Conservation (phyloP, 768 basidiomycete genomes). For the Leccinellum rugosiceps region DNA sequence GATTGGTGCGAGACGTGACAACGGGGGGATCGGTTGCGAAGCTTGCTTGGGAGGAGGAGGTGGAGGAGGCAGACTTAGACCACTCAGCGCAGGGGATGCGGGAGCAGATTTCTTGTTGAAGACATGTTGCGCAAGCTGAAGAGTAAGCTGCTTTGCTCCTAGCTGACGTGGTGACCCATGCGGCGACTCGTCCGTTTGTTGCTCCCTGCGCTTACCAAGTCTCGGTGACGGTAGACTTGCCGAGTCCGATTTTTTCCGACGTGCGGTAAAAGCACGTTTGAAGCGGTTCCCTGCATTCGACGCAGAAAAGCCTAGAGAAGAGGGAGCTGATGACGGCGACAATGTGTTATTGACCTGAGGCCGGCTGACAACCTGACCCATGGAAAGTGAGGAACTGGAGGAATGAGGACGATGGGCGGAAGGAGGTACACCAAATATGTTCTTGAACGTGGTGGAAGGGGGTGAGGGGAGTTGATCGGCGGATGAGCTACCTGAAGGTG, state of each 20-base stretch:
- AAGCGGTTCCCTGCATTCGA: slow-evolving; percentile 27
- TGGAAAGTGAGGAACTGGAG: slow-evolving; percentile 27
- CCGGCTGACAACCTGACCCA: slow-evolving; percentile 36
- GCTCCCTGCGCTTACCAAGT: slow-evolving; percentile 21
- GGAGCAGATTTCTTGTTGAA: slow-evolving; percentile 39
- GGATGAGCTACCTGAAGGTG: slow-evolving; percentile 41
- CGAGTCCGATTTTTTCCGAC: slow-evolving; percentile 32
- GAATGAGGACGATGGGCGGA: slow-evolving; percentile 22
- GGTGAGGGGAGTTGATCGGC: slow-evolving; percentile 42
- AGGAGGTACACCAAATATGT: slow-evolving; percentile 26
- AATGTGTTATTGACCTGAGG: slow-evolving; percentile 23
- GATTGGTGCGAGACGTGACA: slow-evolving; percentile 24
- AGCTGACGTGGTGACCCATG: slow-evolving; percentile 21
- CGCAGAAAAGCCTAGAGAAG: slow-evolving; percentile 19
- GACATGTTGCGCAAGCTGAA: slow-evolving; percentile 46
- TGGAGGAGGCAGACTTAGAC: slow-evolving; percentile 31
- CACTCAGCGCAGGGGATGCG: slow-evolving; percentile 32
- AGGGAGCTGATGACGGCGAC: slow-evolving; percentile 29
- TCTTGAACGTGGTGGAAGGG: slow-evolving; percentile 36
- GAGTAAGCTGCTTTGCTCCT: slow-evolving; percentile 35
- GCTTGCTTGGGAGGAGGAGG: slow-evolving; percentile 40
- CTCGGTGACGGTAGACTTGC: slow-evolving; percentile 18
- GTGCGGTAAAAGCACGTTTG: slow-evolving; percentile 31
- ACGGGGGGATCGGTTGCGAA: slow-evolving; percentile 13
- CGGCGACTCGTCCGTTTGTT: slow-evolving; percentile 17